Conservation (phyloP, 306 rosid genomes). For the Dalbergia cultrata region DNA sequence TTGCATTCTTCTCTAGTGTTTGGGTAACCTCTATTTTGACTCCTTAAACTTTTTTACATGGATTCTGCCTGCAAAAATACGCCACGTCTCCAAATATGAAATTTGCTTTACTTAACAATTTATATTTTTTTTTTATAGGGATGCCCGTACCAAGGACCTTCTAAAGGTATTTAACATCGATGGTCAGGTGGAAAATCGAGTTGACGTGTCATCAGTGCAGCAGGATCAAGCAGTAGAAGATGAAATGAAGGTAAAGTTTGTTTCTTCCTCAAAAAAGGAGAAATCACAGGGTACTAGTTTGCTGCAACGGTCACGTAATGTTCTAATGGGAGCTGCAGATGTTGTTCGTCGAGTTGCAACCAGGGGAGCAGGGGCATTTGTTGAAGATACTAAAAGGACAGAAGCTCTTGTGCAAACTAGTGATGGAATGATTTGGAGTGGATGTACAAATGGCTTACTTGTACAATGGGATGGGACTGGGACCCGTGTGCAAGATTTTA, state of each 20-base stretch:
- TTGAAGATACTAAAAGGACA: constrained; percentile 80
- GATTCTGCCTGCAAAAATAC: constrained; percentile 20
- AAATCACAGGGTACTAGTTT: constrained; percentile 81
- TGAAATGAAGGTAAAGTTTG: constrained; percentile 83
- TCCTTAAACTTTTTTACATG: neutral
- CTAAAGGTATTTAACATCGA: constrained; percentile 89
- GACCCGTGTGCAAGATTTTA: constrained; percentile 81
- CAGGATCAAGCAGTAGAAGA: constrained; percentile 90
- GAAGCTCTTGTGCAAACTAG: constrained; percentile 77
- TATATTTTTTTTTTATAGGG: constrained; percentile 63
- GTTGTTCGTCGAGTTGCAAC: constrained; percentile 97
- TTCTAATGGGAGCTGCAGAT: constrained; percentile 98
- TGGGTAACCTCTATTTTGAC: neutral
- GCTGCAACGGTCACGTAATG: constrained; percentile 90
- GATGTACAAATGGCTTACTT: constrained; percentile 90
- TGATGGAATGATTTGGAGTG: constrained; percentile 97
- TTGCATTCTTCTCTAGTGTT: constrained; percentile 14
- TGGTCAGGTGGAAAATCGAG: constrained; percentile 89
- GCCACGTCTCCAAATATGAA: constrained; percentile 1
- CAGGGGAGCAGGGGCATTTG: constrained; percentile 94
- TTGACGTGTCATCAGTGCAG: constrained; percentile 76
- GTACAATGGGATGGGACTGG: constrained; percentile 97
- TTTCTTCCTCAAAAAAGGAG: constrained; percentile 82
- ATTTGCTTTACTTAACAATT: constrained; percentile 30
- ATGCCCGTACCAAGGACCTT: constrained; percentile 92